Percentiles rank a stretch among this genome's conserved stretches.
phyloP scores from a whole-genome alignment of 2,329 filamentous ascomycete species.

The Cryphonectria naterciae region DNA sequence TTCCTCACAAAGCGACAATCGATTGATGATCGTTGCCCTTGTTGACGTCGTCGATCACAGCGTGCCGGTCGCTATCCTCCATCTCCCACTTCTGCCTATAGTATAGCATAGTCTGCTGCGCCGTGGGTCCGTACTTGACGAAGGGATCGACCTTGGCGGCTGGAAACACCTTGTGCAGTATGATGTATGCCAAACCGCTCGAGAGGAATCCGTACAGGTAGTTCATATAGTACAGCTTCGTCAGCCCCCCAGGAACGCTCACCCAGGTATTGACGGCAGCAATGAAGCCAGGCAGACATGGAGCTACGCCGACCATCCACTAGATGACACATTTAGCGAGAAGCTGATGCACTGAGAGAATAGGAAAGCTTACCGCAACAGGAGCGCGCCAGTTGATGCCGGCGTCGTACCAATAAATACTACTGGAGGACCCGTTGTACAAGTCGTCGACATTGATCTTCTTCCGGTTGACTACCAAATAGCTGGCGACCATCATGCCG shows the following conservation, averaged over 20 bases:
- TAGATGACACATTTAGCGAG: constrained; percentile 29
- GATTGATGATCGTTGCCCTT: neutral
- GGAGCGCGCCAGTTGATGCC: constrained; percentile 47
- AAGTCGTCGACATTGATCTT: constrained; percentile 35
- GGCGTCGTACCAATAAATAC: constrained; percentile 47
- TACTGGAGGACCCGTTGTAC: constrained; percentile 36
- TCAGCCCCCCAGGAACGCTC: constrained; percentile 42
- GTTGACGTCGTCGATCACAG: neutral
- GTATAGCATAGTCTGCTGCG: neutral
- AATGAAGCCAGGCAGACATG: constrained; percentile 48
- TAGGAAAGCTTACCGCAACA: constrained; percentile 40
- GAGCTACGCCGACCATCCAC: constrained; percentile 46
- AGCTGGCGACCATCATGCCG: constrained; percentile 27
- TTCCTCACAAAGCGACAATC: neutral
- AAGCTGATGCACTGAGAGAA: neutral
- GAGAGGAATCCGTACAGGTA: constrained; percentile 45
- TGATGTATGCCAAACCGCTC: constrained; percentile 38
- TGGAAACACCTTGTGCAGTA: constrained; percentile 40
- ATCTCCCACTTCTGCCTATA: constrained; percentile 7
- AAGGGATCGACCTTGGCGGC: constrained; percentile 36
- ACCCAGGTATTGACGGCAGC: constrained; percentile 43
- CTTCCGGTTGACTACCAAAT: constrained; percentile 24
- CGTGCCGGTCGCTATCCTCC: neutral
- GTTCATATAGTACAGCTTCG: constrained; percentile 44
- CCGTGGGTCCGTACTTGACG: constrained; percentile 30